Evolutionary conservation across 2,329 filamentous ascomycete species (phyloP), one percentile per base, ranked within the genome.

Genomic region (Microsporum audouinii): DNA sequence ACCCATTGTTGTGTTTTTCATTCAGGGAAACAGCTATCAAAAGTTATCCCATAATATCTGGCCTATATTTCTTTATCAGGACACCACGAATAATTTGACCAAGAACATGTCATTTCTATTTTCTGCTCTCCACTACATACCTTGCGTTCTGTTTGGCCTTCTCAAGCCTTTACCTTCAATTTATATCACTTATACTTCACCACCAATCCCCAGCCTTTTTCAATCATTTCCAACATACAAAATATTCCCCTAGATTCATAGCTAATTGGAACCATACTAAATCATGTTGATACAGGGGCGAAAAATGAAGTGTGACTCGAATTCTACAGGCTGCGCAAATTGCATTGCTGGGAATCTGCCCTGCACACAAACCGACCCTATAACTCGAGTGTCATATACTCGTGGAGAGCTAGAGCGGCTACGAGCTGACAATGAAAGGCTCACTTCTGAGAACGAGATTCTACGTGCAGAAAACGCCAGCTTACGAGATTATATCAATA

Each of bases 291-390:
- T 29, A 47, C 58, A 68, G 68, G 57, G 60, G 12, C 64, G 64
- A 14, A 70, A 67, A 56, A 67, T 66, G 64, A 66, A 61, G 49
- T 71, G 70, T 47, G 68, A 70, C 33, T 58, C 58, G 1, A 60
- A 64, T 6, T 33, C 56, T 1, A 23, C 38, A 0, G 64, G 65
- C 12, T 71, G 70, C 36, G 59, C 34, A 1, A 63, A 65, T 6
- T 71, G 68, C 51, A 10, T 45, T 12, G 36, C 53, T 5, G 47
- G 31, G 1, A 58, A 62, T 7, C 8, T 64, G 0, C 51, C 60
- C 0, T 72, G 71, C 57, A 62, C 58, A 3, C 61, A 66, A 4
- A 70, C 69, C n/a, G 66, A 71, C 56, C 65, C 62, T 5, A 64
- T 68, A 17, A 68, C 66, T 5, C 65, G 64, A 2, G 58, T 63